phyloP scores from a whole-genome alignment of 129 eudicot species.

The Artemisia argyi region DNA sequence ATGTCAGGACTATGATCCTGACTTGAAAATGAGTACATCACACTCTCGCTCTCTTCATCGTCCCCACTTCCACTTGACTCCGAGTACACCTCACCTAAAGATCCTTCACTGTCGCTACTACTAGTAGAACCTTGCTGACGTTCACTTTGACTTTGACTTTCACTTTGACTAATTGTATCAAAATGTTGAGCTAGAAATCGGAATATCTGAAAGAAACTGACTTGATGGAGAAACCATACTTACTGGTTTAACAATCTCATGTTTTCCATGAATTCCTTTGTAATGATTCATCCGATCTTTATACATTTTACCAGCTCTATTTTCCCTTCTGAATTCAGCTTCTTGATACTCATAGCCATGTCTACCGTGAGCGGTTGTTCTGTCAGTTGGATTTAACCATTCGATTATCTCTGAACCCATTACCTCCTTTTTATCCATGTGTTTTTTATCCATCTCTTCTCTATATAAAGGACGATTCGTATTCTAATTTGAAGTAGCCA shows the following conservation, averaged over 20 bases:
- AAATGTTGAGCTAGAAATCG: conserved; percentile 34
- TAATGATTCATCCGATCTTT: conserved; percentile 15
- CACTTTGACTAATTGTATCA: conserved; percentile 25
- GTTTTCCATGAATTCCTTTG: conserved; percentile 24
- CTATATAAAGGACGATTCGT: conserved; percentile 15
- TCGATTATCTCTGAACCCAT: conserved; percentile 10
- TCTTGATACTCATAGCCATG: conserved; percentile 18
- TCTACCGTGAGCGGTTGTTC: conserved; percentile 14
- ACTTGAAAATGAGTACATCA: conserved; percentile 33
- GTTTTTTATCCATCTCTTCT: conserved; percentile 15
- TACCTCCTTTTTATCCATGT: too few relatives aligned
- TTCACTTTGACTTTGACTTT: conserved; percentile 15
- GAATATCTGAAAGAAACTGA: conserved; percentile 36
- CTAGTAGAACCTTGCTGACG: conserved; percentile 32
- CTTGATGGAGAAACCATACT: conserved; percentile 21
- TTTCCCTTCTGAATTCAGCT: conserved; percentile 19
- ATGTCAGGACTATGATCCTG: conserved; percentile 16
- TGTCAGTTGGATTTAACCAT: conserved; percentile 25
- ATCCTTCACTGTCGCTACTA: conserved; percentile 41
- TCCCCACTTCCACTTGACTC: conserved; percentile 24
- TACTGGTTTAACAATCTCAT: conserved; percentile 4
- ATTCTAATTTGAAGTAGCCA: conserved; percentile 9
- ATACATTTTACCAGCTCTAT: conserved; percentile 13
- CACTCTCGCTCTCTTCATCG: conserved; percentile 33
- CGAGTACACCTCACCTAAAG: conserved; percentile 27